Evolutionary conservation across 169 alveolate species (phyloP), one percentile per base, ranked within the genome.

Genomic region (Plasmodium blacklocki): DNA sequence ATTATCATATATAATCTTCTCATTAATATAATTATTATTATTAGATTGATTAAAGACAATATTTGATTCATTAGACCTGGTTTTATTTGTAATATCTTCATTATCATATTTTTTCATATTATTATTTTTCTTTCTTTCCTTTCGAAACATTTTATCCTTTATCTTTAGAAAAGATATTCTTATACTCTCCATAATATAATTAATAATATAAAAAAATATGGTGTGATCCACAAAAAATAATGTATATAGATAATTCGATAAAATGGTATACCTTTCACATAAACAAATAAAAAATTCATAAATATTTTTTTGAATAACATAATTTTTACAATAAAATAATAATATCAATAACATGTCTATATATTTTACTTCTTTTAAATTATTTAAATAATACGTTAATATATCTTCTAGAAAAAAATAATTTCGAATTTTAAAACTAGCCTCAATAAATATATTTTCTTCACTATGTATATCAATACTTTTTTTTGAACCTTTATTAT

Each of bases 341-440:
- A 78, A 8, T 29, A 78, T 45, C 39, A 78, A 11, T 18, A 78
- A 50, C 78, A 78, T 18, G 21, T 78, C 89, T 14, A 70, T 50
- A 21, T 66, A 78, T 66, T 66, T 78, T 26, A 78, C 67, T 29
- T 54, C 75, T 23, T 78, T 78, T 73, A 78, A 78, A 19, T 66
- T 52, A 3, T 78, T 64, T 71, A 78, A 29, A 43, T 78, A 78
- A 23, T 26, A 59, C 5, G 29, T 18, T 8, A 78, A 29, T 52
- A 78, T 56, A 50, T 78, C 59, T 23, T 78, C 89, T n/a, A 64
- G 15, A 70, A 49, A 58, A 47, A 78, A 78, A 71, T 78, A 78
- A 11, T 78, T 78, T n/a, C 50, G 23, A 47, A 64, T 52, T 21
- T 52, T 21, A 43, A 64, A 70, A 11, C 60, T 49, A 2, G 45